phyloP scores from a whole-genome alignment of 768 basidiomycete species.

The Tulasnella sp. region DNA sequence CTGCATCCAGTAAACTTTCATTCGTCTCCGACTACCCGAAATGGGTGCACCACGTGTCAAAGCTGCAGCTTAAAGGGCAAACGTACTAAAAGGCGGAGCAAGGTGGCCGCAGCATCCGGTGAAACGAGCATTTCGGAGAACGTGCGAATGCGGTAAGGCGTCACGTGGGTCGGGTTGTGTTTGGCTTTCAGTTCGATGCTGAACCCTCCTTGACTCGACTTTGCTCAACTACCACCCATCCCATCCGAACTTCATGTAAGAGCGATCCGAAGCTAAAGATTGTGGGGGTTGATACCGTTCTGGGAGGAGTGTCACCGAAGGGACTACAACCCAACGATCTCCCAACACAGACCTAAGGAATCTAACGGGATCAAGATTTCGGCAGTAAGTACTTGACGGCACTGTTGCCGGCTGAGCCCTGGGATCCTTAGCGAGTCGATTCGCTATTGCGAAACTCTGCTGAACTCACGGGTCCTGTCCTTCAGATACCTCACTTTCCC shows the following conservation, averaged over 20 bases:
- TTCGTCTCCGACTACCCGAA: no score
- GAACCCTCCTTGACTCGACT: not conserved
- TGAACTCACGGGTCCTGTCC: slow-evolving; percentile 30
- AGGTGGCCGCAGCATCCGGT: slow-evolving; percentile 55
- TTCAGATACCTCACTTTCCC: slow-evolving; percentile 73
- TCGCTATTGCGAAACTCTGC: not conserved
- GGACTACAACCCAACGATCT: not conserved
- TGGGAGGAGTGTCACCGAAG: not conserved
- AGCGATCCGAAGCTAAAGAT: not conserved
- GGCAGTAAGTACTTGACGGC: not conserved
- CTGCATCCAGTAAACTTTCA: no score
- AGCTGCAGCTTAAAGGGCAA: slow-evolving; percentile 32
- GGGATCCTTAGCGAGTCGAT: slow-evolving; percentile 46
- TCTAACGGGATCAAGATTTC: not conserved
- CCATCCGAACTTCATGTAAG: not conserved
- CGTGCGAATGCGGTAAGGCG: slow-evolving; percentile 41
- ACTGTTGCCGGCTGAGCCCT: slow-evolving; percentile 23
- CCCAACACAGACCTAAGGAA: not conserved
- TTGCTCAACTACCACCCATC: no score
- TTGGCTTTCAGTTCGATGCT: no score
- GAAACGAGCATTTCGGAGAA: slow-evolving; percentile 81
- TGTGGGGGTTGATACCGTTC: not conserved
- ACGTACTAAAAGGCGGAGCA: slow-evolving; percentile 52
- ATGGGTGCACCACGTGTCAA: slow-evolving; percentile 27
- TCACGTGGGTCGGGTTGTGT: slow-evolving; percentile 49